Base-by-base conservation (phyloP, 2,329 filamentous ascomycete genomes). In the Alternaria longipes region DNA sequence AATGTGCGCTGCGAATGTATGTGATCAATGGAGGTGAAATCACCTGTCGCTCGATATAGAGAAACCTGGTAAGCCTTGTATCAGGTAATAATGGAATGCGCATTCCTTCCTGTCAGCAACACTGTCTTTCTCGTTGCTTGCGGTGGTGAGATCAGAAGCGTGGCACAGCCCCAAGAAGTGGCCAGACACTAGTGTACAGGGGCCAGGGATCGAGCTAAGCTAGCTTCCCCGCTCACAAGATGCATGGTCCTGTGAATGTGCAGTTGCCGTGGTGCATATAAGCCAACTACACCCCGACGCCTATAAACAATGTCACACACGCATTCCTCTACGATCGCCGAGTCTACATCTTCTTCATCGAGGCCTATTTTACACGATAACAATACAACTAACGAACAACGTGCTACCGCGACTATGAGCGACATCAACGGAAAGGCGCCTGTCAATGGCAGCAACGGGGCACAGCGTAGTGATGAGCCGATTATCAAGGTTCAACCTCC, bases 401-500 rank as follows among this genome's bases (percentile, higher is more conserved):
- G 36, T 22, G 46, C 59, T 28, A 57, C 63, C 45, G 55, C 59
- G 52, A 71, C 47, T 22, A 78, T 77, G 73, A 74, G 66, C 64
- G 69, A 73, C 58, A 36, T 67, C 40, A 77, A 78, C 64, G 77
- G 80, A 71, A 82, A 82, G 71, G 78, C 79, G 47, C 66, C 69
- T 11, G 24, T 59, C 40, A 69, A 67, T n/a, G 56, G 59, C 14
- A 57, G 41, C 26, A 46, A 52, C 18, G 60, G 65, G 14, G 32
- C 64, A 20, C 46, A 53, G 26, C 63, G 56, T 42, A 3, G 44
- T 14, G 63, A 70, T 16, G 76, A 76, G 12, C 76, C 78, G 9
- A 70, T 84, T 52, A 75, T 84, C 67, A 83, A 84, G 58, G 93
- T 97, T 49, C 87, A 94, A 75, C 94, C 92, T 22, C 92, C 94